These are phyloP conservation scores for Platismatia glauca DNA, from an alignment of 495 filamentous ascomycete genomes.

Conservation along the genomic window DNA sequence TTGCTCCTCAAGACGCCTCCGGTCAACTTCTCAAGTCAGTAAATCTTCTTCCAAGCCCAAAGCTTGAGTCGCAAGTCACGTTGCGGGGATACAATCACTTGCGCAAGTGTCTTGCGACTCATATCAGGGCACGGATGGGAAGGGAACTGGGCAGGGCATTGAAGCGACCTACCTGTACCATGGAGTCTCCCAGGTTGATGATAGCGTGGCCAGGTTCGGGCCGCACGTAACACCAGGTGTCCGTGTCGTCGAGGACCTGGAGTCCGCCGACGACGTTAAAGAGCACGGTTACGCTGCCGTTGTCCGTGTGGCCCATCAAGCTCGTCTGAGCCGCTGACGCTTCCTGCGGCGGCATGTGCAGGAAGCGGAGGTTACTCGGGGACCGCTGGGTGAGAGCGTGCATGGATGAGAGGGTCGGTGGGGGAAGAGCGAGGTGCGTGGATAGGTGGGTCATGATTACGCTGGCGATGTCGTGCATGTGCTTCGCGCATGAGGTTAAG, in stretches of 20 bases:
- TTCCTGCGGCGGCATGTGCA: constrained; percentile 34
- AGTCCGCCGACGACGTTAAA: constrained; percentile 29
- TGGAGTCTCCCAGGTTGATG: constrained; percentile 31
- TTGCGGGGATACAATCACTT: no score
- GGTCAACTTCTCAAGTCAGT: constrained; percentile 14
- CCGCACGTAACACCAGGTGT: constrained; percentile 28
- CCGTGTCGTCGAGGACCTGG: constrained; percentile 16
- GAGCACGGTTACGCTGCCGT: constrained; percentile 24
- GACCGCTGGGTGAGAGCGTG: constrained; percentile 42
- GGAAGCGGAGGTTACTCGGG: constrained; percentile 51
- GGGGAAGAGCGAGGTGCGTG: constrained; percentile 39
- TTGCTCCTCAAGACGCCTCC: constrained; percentile 25
- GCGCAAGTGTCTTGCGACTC: no score
- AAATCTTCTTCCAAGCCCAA: no score
- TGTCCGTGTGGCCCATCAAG: constrained; percentile 20
- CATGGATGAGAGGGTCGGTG: constrained; percentile 38
- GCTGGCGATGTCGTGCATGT: constrained; percentile 42
- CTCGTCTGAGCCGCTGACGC: not conserved
- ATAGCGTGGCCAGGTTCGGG: constrained; percentile 28
- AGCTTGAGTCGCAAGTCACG: no score
- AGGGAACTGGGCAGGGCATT: no score
- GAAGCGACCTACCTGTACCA: constrained; percentile 22
- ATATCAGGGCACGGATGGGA: no score
- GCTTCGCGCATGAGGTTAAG: constrained; percentile 4
- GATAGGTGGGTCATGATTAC: constrained; percentile 44